Base-by-base conservation (phyloP, 192 early-diverging fungal species). In the Martensiomyces pterosporus region DNA sequence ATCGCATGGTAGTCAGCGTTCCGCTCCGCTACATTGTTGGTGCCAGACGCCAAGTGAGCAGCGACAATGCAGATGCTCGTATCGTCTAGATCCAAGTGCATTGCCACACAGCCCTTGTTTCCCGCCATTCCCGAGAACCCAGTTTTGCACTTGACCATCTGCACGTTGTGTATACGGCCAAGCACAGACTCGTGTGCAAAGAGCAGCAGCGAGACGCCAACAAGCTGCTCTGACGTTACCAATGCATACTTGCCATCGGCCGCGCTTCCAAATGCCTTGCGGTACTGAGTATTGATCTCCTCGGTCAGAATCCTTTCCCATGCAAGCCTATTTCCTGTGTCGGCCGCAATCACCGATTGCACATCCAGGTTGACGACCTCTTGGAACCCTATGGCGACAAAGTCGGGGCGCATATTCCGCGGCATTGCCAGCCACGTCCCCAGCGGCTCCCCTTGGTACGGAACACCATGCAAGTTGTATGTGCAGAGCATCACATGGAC, bases 61-160 rank as follows among this genome's bases (percentile, higher is more conserved):
- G 91, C 90, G 1, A 99, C 82, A 60, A 99, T 84, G 47, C 88
- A 94, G 24, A 97, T 64, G 21, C 79, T 83, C 0, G 94, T 91
- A 55, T 98, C 94, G 52, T 87, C 71, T 43, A 87, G 84, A 53
- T 86, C 78, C 63, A 96, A 79, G 17, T 90, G 83, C 45, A 97
- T 83, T 1, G 91, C 94, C 3, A 99, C 89, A 1, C 88, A 93
- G 24, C 96, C 96, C 78, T 99, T 99, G 76, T 97, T 99, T 33
- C 91, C 97, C 2, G 92, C 85, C 81, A 97, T 92, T 5, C 97
- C 97, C 15, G 82, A 81, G 36, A 99, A 65, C 3, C 95, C 97
- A 4, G 95, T 99, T 80, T 98, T 99, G 60, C 84, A 83, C 23
- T 83, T 85, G 4, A 82, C 75, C 45, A 82, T 83, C 67, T 96